Percentiles rank a stretch among this genome's conserved stretches.
phyloP scores from a whole-genome alignment of 2,329 filamentous ascomycete species.

The Sarocladiaceae sp. region DNA sequence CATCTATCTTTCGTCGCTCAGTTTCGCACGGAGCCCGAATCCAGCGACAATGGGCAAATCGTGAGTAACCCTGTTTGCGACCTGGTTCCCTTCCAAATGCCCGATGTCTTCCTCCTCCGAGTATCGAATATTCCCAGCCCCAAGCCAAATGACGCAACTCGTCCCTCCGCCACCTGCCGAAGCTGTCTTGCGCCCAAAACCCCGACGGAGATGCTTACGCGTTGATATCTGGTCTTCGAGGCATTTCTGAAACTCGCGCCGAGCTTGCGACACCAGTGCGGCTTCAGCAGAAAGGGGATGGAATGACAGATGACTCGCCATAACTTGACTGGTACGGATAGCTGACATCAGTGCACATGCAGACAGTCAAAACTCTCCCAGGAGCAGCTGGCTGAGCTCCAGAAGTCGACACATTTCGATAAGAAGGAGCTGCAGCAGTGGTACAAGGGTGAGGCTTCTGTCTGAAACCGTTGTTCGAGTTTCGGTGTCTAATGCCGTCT shows the following conservation, averaged over 20 bases:
- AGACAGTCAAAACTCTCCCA: constrained; percentile 98
- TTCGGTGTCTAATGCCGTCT: neutral
- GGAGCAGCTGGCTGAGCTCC: constrained; percentile 90
- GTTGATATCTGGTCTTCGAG: neutral
- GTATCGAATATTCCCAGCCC: neutral
- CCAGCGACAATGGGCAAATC: constrained; percentile 7
- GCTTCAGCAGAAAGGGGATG: neutral
- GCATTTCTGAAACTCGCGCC: neutral
- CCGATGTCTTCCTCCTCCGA: neutral
- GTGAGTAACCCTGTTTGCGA: no score
- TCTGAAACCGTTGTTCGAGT: constrained; percentile 4
- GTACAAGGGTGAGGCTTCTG: constrained; percentile 79
- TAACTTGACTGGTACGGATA: neutral
- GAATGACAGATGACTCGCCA: no score
- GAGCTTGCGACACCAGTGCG: neutral
- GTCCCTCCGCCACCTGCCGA: neutral
- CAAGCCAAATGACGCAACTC: constrained; percentile 7
- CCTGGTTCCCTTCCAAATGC: neutral
- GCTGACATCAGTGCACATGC: constrained; percentile 12
- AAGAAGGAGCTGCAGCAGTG: constrained; percentile 99
- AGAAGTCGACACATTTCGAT: constrained; percentile 97
- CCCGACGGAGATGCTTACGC: neutral
- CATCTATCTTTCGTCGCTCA: neutral
- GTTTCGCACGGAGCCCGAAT: neutral
- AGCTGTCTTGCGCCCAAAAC: neutral